Base-by-base conservation (phyloP, 768 basidiomycete genomes). In the Exidia glandulosa region DNA sequence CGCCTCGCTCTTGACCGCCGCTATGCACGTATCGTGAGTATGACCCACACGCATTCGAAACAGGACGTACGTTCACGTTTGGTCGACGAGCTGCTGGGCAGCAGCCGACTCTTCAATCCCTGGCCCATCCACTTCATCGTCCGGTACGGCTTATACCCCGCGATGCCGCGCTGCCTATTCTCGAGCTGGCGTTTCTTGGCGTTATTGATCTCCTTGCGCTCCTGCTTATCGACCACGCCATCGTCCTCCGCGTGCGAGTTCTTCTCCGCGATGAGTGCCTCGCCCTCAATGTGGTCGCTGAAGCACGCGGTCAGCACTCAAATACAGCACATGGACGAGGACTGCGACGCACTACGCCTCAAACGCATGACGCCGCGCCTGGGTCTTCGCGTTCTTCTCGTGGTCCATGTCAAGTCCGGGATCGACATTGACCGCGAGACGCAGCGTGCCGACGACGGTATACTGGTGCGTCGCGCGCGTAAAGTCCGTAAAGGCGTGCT, bases 241-340 rank as follows among this genome's bases (percentile, higher is more conserved):
- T 75, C 63, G 64, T 75, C 73, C 66, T 78, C 76, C 57, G 80
- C 72, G 3, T 75, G 72, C 10, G 78, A 79, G 57, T 45, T 45
- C 41, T 45, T 45, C 41, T 45, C 41, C 10, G 80, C 79, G 64
- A 79, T 75, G n/a, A 75, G 62, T 36, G 70, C 67, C 1, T 77
- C 77, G 23, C 80, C 80, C 66, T 80, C 79, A 33, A 79, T 68
- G 60, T 75, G 76, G 56, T 79, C 77, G 63, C 69, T 68, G 52
- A 7, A 29, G 14, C 52, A 31, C 10, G 10, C 29, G 14, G 23
- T 50, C 13, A 32, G 14, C 12, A 33, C 16, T 33, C n/a, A 36
- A 23, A 32, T 33, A 47, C 50, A 27, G 23, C 31, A 16, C 41
- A 48, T 41, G 41, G n/a, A 34, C 27, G 29, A 27, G 27, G 30